Base-by-base conservation (phyloP, 768 basidiomycete species). In the Pleurotus giganteus region DNA sequence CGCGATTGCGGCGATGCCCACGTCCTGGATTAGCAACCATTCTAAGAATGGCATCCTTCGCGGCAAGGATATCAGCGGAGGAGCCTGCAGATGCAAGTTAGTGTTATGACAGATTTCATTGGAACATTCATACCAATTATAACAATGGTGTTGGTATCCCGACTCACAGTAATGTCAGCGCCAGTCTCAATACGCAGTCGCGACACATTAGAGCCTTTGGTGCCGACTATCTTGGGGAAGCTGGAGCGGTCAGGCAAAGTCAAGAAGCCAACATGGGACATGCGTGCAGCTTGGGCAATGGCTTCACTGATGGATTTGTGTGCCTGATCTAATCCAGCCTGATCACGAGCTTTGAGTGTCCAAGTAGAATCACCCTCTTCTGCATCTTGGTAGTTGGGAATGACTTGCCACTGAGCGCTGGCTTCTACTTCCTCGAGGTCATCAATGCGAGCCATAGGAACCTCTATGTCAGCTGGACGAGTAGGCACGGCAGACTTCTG, bases 211-310 rank as follows among this genome's bases (percentile, higher is more conserved):
- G 92, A 76, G 51, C 94, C 94, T 72, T 95, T 96, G 9, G 88
- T 73, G 34, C 95, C 95, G 58, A 98, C 93, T 61, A 98, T 95
- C 60, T 92, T 80, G 12, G 95, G 94, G 84, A 98, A 98, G 29
- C 81, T 80, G 31, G 87, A 82, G 58, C 93, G 85, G 66, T 94
- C 89, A 36, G 84, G 74, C 37, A 96, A 76, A 7, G 88, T 94
- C 54, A 96, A 77, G 79, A 89, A 93, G 7, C 91, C 94, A 60
- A 91, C 84, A 60, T 91, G 86, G 1, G 86, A 80, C 77, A 88
- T 86, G 56, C 75, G 74, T 60, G 84, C 76, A 15, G 92, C 92
- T 61, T 82, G 79, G 58, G 83, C 77, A 63, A 94, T 81, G 37
- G 88, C 89, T 7, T 88, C 80, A 60, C 79, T 71, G 61, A 94